These are phyloP conservation scores for Dalbergia oliveri DNA, from an alignment of 306 rosid species.

Conservation along the genomic window DNA sequence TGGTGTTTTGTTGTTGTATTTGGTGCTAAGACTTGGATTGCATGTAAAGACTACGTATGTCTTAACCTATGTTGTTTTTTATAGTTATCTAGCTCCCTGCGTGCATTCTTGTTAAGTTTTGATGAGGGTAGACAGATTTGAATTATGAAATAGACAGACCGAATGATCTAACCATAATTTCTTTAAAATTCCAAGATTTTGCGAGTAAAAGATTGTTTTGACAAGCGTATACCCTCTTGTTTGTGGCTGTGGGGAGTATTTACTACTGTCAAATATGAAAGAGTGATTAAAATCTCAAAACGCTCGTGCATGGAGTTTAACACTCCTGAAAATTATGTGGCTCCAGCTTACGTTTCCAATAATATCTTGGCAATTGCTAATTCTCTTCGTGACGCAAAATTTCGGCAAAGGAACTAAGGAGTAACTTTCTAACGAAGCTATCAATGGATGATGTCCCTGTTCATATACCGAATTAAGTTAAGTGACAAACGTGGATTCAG, in stretches of 20 bases:
- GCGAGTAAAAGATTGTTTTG: too few relatives aligned
- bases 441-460: not conserved
- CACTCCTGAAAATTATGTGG: not conserved
- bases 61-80: conserved; percentile 6
- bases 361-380: not conserved
- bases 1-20: conserved; percentile 34
- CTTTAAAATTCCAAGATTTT: too few relatives aligned
- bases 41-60: conserved; percentile 35
- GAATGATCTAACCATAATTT: too few relatives aligned
- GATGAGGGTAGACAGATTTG: not conserved
- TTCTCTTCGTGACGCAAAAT: not conserved
- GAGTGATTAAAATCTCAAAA: too few relatives aligned
- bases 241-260: too few relatives aligned
- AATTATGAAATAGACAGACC: not conserved
- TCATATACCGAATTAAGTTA: not conserved
- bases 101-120: not conserved
- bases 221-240: too few relatives aligned
- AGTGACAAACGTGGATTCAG: not conserved
- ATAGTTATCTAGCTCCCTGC: not conserved
- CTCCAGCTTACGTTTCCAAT: not conserved
- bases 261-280: too few relatives aligned
- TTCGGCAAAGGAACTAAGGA: not conserved
- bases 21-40: conserved; percentile 41
- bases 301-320: not conserved
- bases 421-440: not conserved